Conservation (phyloP, 352 stramenopile species). For the Achlya hypogyna region DNA sequence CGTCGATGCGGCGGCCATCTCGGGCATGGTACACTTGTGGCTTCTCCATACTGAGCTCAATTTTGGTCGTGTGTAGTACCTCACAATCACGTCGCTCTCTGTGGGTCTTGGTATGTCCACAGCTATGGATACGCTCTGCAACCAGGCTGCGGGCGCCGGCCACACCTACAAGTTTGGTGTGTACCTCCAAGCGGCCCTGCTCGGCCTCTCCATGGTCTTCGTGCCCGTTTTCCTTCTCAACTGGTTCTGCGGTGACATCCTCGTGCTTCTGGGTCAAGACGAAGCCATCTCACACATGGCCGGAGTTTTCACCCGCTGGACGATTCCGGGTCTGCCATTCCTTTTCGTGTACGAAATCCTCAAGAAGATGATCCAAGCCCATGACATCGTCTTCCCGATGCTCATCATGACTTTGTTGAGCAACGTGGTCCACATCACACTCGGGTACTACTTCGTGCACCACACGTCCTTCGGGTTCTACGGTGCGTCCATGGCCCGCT, state of each 20-base stretch:
- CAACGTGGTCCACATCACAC: slow-evolving; percentile 62
- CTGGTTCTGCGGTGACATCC: slow-evolving; percentile 42
- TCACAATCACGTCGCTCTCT: slow-evolving; percentile 57
- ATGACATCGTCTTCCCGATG: slow-evolving; percentile 77
- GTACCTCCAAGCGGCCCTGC: slow-evolving; percentile 59
- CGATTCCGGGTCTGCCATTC: slow-evolving; percentile 66
- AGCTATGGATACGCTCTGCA: slow-evolving; percentile 46
- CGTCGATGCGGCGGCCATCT: slow-evolving; percentile 53
- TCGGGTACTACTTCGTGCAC: slow-evolving; percentile 76
- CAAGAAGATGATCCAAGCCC: slow-evolving; percentile 75
- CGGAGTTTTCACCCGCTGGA: slow-evolving; percentile 51
- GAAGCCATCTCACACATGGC: slow-evolving; percentile 48
- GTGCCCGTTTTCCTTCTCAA: slow-evolving; percentile 47
- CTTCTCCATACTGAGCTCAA: neutral
- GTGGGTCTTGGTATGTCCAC: slow-evolving; percentile 43
- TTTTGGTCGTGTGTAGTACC: slow-evolving; percentile 44
- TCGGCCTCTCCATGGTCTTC: slow-evolving; percentile 43
- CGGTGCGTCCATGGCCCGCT: slow-evolving; percentile 61
- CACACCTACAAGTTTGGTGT: slow-evolving; percentile 57
- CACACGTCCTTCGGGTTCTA: slow-evolving; percentile 68
- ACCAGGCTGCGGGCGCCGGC: slow-evolving; percentile 52
- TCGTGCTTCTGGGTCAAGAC: slow-evolving; percentile 39
- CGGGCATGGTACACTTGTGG: slow-evolving; percentile 39
- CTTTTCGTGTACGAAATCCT: slow-evolving; percentile 79
- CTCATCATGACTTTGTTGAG: slow-evolving; percentile 58